Conservation (phyloP, 805 yeast species). For the Saturnispora halmiae region DNA sequence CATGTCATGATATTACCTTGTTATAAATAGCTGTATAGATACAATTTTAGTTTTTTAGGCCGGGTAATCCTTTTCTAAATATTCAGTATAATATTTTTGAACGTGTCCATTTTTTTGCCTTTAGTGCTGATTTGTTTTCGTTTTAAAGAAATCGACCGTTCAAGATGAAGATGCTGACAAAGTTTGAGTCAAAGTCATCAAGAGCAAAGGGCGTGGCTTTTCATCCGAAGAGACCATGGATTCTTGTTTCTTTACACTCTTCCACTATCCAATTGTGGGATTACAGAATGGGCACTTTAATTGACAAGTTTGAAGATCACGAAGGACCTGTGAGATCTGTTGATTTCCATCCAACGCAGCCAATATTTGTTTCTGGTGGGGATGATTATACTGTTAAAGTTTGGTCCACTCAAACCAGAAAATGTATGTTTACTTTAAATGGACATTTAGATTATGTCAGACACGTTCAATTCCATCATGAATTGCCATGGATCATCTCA, state of each 20-base stretch:
- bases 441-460: conserved; percentile 96
- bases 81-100: background rate
- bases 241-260: conserved; percentile 90
- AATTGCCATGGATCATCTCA: conserved; percentile 94
- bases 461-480: conserved; percentile 89
- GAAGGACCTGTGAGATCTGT: conserved; percentile 97
- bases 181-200: conserved; percentile 68
- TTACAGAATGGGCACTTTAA: conserved; percentile 96
- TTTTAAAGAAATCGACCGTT: background rate
- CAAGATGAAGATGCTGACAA: conserved; percentile 53
- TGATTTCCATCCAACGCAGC: conserved; percentile 96
- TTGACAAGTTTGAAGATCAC: conserved; percentile 95
- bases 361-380: conserved; percentile 93
- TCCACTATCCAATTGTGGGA: conserved; percentile 99
- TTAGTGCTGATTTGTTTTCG: background rate
- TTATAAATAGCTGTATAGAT: no score
- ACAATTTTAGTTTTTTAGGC: background rate
- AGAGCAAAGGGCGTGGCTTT: conserved; percentile 96
- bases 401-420: conserved; percentile 89
- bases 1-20: no score
- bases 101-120: background rate
- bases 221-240: conserved; percentile 95
- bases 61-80: conserved; percentile 1
- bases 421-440: conserved; percentile 80
- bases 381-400: conserved; percentile 93